These are phyloP conservation scores for Camellia lanceoleosa DNA, from an alignment of 148 eudicot genomes.

Conservation along the genomic window DNA sequence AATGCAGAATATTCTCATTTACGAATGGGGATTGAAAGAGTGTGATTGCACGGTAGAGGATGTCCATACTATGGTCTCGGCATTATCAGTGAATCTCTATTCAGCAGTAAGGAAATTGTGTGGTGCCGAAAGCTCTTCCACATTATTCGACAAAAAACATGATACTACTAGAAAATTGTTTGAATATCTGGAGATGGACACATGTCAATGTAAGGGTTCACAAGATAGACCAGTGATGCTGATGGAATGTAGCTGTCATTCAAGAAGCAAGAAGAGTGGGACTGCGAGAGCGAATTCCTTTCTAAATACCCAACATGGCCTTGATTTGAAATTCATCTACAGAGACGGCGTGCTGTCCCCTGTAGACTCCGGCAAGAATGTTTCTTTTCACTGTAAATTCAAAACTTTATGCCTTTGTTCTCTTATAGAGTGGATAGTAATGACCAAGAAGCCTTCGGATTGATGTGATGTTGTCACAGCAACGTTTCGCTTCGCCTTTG, in stretches of 20 bases:
- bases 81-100: slow-evolving; percentile 55
- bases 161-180: slow-evolving; percentile 14
- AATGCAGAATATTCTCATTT: slow-evolving; percentile 38
- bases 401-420: slow-evolving; percentile 76
- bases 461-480: slow-evolving; percentile 31
- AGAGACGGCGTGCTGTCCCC: slow-evolving; percentile 62
- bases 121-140: slow-evolving; percentile 16
- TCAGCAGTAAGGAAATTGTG: slow-evolving; percentile 50
- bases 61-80: slow-evolving; percentile 60
- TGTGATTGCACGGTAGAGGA: slow-evolving; percentile 59
- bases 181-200: slow-evolving; percentile 22
- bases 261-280: slow-evolving; percentile 20
- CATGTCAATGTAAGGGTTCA: slow-evolving; percentile 34
- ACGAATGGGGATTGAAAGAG: slow-evolving; percentile 39
- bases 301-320: slow-evolving; percentile 21
- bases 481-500: slow-evolving; percentile 23
- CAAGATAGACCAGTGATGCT: slow-evolving; percentile 25
- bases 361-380: slow-evolving; percentile 37
- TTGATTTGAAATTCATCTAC: slow-evolving; percentile 40
- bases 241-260: slow-evolving; percentile 57
- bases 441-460: slow-evolving; percentile 47
- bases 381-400: slow-evolving; percentile 77
- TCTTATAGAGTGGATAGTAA: slow-evolving; percentile 63
- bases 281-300: slow-evolving; percentile 19
- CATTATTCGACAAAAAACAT: slow-evolving; percentile 13